These are phyloP conservation scores for Diaporthe vaccinii DNA, from an alignment of 2,329 filamentous ascomycete species.

Conservation along the genomic window DNA sequence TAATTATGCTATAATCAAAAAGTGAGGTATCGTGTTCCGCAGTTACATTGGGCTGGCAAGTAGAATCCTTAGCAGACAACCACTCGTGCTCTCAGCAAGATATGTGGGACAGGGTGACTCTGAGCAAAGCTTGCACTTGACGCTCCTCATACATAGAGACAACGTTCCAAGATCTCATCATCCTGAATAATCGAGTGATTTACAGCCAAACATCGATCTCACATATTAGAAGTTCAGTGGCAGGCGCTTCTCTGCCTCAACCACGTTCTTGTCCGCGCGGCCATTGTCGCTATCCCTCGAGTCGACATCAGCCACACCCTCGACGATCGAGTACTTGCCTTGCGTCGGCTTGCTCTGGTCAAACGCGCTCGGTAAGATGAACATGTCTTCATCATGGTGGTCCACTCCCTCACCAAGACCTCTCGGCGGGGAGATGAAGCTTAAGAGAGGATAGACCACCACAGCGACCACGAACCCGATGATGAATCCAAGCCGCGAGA, in stretches of 20 bases:
- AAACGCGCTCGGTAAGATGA: constrained; percentile 32
- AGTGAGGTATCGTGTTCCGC: background rate
- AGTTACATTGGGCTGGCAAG: background rate
- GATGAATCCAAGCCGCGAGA: constrained; percentile 31
- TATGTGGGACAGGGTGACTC: background rate
- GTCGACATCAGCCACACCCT: constrained; percentile 14
- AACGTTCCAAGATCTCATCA: background rate
- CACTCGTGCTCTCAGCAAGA: background rate
- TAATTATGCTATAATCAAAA: too few relatives aligned
- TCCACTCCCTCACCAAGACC: constrained; percentile 31
- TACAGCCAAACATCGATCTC: background rate
- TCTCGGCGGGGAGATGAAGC: constrained; percentile 23
- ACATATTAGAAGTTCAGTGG: background rate
- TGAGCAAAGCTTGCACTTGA: background rate
- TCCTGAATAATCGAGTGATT: background rate
- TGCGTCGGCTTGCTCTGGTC: constrained; percentile 31
- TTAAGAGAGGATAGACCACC: constrained; percentile 26
- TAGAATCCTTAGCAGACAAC: background rate
- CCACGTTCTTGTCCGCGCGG: background rate
- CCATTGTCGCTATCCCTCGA: constrained; percentile 19
- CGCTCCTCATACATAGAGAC: too few relatives aligned
- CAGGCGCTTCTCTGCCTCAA: background rate
- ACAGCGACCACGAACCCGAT: constrained; percentile 28
- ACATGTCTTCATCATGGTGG: constrained; percentile 30
- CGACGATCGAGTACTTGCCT: constrained; percentile 29